Percentiles rank a stretch among this genome's conserved stretches.
Conservation (phyloP, 805 yeast species). For the Saturnispora bothae region DNA sequence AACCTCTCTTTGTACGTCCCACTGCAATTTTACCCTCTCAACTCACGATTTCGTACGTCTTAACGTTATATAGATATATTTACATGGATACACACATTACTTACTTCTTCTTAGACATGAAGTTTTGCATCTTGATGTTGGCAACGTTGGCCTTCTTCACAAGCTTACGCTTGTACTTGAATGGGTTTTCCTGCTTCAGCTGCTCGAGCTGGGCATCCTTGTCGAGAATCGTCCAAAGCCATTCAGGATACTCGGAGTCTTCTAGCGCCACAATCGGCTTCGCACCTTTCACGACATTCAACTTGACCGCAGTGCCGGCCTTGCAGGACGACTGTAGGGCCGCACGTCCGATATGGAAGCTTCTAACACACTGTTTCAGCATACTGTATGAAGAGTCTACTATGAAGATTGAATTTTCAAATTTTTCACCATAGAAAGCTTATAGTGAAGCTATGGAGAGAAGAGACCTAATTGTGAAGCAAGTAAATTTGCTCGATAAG, state of each 20-base stretch:
- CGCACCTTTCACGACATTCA: slow-evolving; percentile 70
- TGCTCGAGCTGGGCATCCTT: slow-evolving; percentile 45
- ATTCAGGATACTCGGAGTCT: slow-evolving; percentile 83
- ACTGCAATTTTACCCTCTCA: background rate
- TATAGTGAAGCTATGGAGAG: too few species aligned
- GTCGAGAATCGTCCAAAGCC: slow-evolving; percentile 88
- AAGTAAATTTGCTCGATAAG: too few species aligned
- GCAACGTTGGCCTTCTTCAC: slow-evolving; percentile 59
- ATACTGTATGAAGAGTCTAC: too few species aligned
- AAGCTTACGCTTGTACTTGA: slow-evolving; percentile 58
- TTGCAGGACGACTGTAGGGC: slow-evolving; percentile 39
- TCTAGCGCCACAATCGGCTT: slow-evolving; percentile 80
- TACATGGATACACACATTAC: background rate
- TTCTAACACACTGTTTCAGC: slow-evolving; percentile 14
- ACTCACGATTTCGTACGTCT: too few species aligned
- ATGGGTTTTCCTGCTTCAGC: slow-evolving; percentile 45
- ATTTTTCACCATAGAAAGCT: too few species aligned
- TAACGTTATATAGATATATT: background rate
- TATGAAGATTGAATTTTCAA: too few species aligned
- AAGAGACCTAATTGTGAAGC: too few species aligned
- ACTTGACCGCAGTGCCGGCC: slow-evolving; percentile 63
- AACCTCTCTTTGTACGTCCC: too few species aligned
- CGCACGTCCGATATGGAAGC: slow-evolving; percentile 14
- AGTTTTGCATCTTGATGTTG: slow-evolving; percentile 69
- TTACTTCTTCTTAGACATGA: slow-evolving; percentile 37